These are phyloP conservation scores for Vaccinium vitisidaea DNA, from an alignment of 148 eudicot genomes.

Conservation along the genomic window DNA sequence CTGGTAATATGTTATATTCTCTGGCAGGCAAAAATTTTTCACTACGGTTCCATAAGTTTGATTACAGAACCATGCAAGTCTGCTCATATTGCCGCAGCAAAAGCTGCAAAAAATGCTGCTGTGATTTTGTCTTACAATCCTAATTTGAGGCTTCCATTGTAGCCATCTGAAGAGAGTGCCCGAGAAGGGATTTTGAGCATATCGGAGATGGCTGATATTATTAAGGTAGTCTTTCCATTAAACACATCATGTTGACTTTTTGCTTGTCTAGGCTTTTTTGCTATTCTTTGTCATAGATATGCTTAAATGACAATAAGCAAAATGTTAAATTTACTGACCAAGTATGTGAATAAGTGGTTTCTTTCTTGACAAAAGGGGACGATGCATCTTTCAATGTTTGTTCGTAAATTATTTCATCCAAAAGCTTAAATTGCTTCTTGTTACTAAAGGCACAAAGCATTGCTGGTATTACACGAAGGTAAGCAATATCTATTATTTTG, in stretches of 20 bases:
- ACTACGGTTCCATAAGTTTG: no score
- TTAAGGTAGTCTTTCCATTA: conserved; percentile 54
- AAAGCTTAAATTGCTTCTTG: conserved; percentile 73
- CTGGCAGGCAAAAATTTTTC: no score
- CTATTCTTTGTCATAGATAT: not conserved
- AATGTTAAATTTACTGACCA: conserved; percentile 25
- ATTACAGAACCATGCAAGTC: no score
- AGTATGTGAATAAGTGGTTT: conserved; percentile 92
- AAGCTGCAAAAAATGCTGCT: no score
- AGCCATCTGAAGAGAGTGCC: no score
- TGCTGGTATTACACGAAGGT: conserved; percentile 97
- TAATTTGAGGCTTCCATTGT: no score
- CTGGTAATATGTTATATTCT: no score
- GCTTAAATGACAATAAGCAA: not conserved
- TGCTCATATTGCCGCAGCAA: no score
- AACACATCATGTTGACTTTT: not conserved
- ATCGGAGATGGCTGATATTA: no score
- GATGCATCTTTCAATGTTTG: conserved; percentile 92
- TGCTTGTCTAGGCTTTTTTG: not conserved
- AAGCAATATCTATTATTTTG: conserved; percentile 12
- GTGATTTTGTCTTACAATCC: no score
- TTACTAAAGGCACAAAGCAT: conserved; percentile 76
- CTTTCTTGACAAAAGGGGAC: conserved; percentile 83
- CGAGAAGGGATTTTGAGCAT: no score
- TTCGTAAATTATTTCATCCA: conserved; percentile 83